A percentile compares a stretch with the other conserved stretches of the same genome.
Conservation (phyloP, 108 stramenopile species). For the Mediolabrus comicus region DNA sequence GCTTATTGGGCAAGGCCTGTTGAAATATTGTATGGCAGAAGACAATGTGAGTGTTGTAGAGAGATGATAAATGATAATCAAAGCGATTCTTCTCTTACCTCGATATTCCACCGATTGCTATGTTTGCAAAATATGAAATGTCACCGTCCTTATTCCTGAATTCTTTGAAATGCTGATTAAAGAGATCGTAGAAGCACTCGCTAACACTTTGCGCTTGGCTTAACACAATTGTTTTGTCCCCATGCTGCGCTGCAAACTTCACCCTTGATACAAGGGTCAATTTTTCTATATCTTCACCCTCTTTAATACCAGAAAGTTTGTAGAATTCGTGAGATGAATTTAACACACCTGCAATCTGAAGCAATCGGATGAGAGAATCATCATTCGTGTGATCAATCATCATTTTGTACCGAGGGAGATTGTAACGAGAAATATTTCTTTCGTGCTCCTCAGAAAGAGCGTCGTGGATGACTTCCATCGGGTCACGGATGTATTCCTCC, state of each 20-base stretch:
- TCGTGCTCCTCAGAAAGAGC: slow-evolving; percentile 13
- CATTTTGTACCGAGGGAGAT: slow-evolving; percentile 33
- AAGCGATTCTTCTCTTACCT: no score
- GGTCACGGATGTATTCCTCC: slow-evolving; percentile 8
- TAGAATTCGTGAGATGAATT: slow-evolving; percentile 14
- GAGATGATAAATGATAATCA: no score
- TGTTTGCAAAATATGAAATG: slow-evolving; percentile 30
- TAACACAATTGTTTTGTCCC: slow-evolving; percentile 29
- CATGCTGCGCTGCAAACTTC: slow-evolving; percentile 37
- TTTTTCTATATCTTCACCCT: slow-evolving; percentile 23
- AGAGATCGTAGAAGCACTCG: slow-evolving; percentile 49
- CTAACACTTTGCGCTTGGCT: slow-evolving; percentile 27
- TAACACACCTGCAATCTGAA: slow-evolving; percentile 17
- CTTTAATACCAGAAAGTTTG: slow-evolving; percentile 18
- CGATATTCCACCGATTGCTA: slow-evolving; percentile 43
- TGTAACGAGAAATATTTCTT: slow-evolving; percentile 3
- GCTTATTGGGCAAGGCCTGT: slow-evolving; percentile 11
- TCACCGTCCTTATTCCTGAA: slow-evolving; percentile 21
- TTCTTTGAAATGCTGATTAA: slow-evolving; percentile 44
- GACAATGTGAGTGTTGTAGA: no score
- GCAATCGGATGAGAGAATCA: slow-evolving; percentile 29
- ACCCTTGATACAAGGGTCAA: slow-evolving; percentile 26
- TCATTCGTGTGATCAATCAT: slow-evolving; percentile 33
- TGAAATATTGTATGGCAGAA: no score
- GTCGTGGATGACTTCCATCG: slow-evolving; percentile 22